Evolutionary conservation across 2,329 filamentous ascomycete species (phyloP).

Genomic region (Neoarthrinium moseri): DNA sequence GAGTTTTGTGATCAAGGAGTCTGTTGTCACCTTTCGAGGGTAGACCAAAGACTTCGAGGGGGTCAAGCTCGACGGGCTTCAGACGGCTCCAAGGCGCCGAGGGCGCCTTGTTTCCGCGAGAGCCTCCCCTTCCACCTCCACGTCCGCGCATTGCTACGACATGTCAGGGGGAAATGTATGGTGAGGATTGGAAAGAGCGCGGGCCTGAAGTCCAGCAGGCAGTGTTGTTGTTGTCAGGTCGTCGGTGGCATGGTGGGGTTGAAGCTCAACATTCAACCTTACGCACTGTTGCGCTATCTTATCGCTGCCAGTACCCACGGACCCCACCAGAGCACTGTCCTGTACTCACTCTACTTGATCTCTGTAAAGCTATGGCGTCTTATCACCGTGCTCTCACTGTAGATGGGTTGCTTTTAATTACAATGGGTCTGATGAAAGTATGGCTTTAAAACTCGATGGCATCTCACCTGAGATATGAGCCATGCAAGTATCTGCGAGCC

Average conservation of each 20-base stretch:
- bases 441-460: too few relatives aligned
- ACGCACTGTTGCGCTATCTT: not conserved
- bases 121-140: conserved; percentile 19
- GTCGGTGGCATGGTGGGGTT: not conserved
- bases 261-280: too few relatives aligned
- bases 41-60: conserved; percentile 77
- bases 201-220: not conserved
- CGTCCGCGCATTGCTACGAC: conserved; percentile 31
- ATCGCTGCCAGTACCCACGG: too few relatives aligned
- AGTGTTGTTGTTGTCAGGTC: not conserved
- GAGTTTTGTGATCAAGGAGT: conserved; percentile 71
- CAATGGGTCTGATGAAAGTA: too few relatives aligned
- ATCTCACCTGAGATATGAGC: too few relatives aligned
- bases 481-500: not conserved
- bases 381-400: too few relatives aligned
- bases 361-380: too few relatives aligned
- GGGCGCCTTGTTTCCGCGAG: conserved; percentile 29
- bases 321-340: too few relatives aligned
- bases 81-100: conserved; percentile 68
- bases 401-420: not conserved
- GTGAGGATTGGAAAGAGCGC: not conserved
- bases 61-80: conserved; percentile 72
- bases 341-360: too few relatives aligned
- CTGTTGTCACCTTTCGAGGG: conserved; percentile 89
- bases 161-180: conserved; percentile 14